Base-by-base conservation (phyloP, 2,329 filamentous ascomycete genomes). In the Chrysosphaeria jannelii region DNA sequence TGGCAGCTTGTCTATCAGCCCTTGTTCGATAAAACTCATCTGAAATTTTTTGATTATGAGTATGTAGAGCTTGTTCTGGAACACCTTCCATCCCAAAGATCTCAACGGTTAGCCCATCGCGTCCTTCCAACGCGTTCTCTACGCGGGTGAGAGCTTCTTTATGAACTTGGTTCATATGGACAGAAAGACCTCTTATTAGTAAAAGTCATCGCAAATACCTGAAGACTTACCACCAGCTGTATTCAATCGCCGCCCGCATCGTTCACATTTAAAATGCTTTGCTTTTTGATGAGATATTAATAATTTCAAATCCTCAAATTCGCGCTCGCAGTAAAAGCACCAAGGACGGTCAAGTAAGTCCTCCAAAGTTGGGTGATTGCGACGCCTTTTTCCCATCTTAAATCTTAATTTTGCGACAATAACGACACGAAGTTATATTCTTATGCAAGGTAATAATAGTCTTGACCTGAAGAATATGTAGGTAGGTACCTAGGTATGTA, bases 261-360 rank as follows among this genome's bases (percentile, higher is more conserved):
- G 54, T 36, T 90, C 75, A 48, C 85, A 97, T 46, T 90, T 91
- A 56, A 90, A 93, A 45, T 97, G 85, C 47, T 93, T 93, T n/a
- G 81, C 79, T 43, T 91, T 93, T 40, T 93, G 85, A 44, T 97
- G 85, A 27, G 74, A 79, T 35, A 90, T 88, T 32, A 97, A 64
- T 35, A 93, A 78, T 52, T 90, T 91, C 22, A 90, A 46, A 43
- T 97, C 85, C 44, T 93, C 79, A 42, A 93, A 97, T 47, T 93
- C 81, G 49, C 81, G 72, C 47, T 97, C 85, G 46, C 85, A 97
- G 52, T 97, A 97, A 49, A 90, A 97, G 51, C 85, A 97, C 79
- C 79, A 93, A 23, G 81, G 71, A 27, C 79, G 69, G 34, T 55
- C 51, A 30, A 97, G 60, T 35, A 90, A 54, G 47, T 93, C 78